Evolutionary conservation across 176 grass and related monocot genomes (phyloP).

Genomic region (Musa schizocarpa): DNA sequence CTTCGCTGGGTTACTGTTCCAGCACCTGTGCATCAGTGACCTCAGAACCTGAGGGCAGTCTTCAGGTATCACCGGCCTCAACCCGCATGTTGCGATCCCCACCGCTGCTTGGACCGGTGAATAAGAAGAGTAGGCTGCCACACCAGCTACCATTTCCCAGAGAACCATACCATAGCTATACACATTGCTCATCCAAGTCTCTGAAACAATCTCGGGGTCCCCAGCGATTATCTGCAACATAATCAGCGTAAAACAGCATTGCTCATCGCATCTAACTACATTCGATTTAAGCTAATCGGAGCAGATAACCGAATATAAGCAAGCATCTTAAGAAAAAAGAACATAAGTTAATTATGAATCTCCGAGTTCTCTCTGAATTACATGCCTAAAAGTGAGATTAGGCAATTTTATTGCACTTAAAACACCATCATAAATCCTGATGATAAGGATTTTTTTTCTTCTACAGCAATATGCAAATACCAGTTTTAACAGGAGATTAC

Average conservation of each 20-base stretch:
- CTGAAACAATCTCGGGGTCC: slow-evolving; percentile 75
- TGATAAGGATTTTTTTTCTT: no score
- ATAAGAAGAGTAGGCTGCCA: slow-evolving; percentile 88
- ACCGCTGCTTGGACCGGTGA: slow-evolving; percentile 95
- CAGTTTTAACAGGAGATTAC: no score
- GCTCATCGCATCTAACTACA: no score
- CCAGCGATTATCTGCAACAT: slow-evolving; percentile 73
- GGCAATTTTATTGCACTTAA: no score
- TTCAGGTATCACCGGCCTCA: slow-evolving; percentile 85
- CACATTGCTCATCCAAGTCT: slow-evolving; percentile 94
- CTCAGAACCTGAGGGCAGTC: slow-evolving; percentile 69
- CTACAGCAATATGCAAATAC: no score
- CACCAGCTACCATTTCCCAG: slow-evolving; percentile 86
- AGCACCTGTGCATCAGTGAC: slow-evolving; percentile 78
- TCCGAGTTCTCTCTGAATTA: no score
- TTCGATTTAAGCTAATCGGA: no score
- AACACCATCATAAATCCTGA: no score
- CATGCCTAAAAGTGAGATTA: no score
- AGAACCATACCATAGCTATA: slow-evolving; percentile 95
- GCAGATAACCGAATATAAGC: no score
- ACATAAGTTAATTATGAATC: no score
- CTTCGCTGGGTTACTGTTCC: slow-evolving; percentile 72
- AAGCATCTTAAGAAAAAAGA: no score
- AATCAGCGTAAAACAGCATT: neutral
- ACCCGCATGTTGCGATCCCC: slow-evolving; percentile 74